Evolutionary conservation across 352 stramenopile species (phyloP).

Genomic region (Phytophthora lateralis): DNA sequence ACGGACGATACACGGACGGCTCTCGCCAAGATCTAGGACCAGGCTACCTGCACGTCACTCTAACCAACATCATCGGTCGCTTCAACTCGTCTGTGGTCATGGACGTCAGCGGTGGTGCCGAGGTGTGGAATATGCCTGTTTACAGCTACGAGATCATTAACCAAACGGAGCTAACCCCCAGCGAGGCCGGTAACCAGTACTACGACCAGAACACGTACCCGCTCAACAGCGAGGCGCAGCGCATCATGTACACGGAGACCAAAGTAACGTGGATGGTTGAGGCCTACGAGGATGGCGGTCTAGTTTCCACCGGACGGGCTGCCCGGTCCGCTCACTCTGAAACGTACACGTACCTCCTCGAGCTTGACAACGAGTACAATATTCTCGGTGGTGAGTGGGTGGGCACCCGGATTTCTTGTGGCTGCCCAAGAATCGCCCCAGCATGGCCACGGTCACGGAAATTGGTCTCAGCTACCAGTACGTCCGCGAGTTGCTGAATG

Average conservation of each 20-base stretch:
- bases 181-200: constrained; percentile 36
- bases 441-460: constrained; percentile 32
- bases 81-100: constrained; percentile 51
- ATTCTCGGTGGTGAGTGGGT: constrained; percentile 52
- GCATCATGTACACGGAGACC: constrained; percentile 50
- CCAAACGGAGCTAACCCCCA: constrained; percentile 39
- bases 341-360: constrained; percentile 50
- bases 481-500: constrained; percentile 29
- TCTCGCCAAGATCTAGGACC: constrained; percentile 51
- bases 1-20: constrained; percentile 48
- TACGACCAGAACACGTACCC: constrained; percentile 46
- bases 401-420: constrained; percentile 48
- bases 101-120: constrained; percentile 39
- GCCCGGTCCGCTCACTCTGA: constrained; percentile 25
- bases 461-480: constrained; percentile 42
- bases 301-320: constrained; percentile 32
- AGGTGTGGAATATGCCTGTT: constrained; percentile 72
- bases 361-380: constrained; percentile 45
- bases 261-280: constrained; percentile 55
- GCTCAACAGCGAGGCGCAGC: constrained; percentile 47
- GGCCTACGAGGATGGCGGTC: constrained; percentile 43
- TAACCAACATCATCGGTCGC: constrained; percentile 51
- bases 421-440: constrained; percentile 30
- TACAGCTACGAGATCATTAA: constrained; percentile 52
- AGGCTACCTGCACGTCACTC: constrained; percentile 52